Base-by-base conservation (phyloP, 345 rosid species). In the Raphanus raphanistrum region DNA sequence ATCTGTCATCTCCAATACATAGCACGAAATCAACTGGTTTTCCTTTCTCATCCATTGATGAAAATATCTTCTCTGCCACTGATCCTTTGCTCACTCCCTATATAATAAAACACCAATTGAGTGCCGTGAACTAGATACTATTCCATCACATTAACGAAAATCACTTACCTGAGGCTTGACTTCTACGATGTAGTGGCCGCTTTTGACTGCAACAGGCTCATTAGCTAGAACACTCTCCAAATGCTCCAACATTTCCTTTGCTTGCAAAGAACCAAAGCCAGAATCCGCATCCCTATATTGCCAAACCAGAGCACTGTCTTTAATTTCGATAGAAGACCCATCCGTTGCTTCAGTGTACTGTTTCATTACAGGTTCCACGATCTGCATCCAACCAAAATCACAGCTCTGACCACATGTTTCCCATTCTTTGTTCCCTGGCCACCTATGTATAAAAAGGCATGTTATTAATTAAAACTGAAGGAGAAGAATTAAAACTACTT, bases 381-480 rank as follows among this genome's bases (percentile, higher is more conserved):
- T 81, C 81, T 81, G 84, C 84, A 81, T 81, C 84, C 84, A 81
- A 61, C 81, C 84, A 73, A 72, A 81, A 73, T 81, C 84, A 67
- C 78, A 28, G 60, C 68, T 77, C 78, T 76, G 81, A n/a, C 84
- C 84, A 77, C 84, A 81, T 36, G 80, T 77, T 77, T 76, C 84
- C 84, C 84, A 81, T 68, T 81, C 84, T 62, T 81, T 78, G 77
- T 7, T 68, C 43, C 80, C 81, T 38, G 75, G 15, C 84, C 84
- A 81, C 78, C 84, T 81, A 68, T 33, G 67, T 6, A 48, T 38
- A 29, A 3, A 43, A 33, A 33, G 45, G 21, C 63, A 33, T 41
- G 21, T 70, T 58, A 70, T 60, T 57, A 41, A 70, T 60, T 57
- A 41, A 63, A 16, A 28, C 38, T 31, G 45, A 58, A 43, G 31